These are phyloP conservation scores for Trichoderma sp. DNA, from an alignment of 2,329 filamentous ascomycete species.

Conservation along the genomic window DNA sequence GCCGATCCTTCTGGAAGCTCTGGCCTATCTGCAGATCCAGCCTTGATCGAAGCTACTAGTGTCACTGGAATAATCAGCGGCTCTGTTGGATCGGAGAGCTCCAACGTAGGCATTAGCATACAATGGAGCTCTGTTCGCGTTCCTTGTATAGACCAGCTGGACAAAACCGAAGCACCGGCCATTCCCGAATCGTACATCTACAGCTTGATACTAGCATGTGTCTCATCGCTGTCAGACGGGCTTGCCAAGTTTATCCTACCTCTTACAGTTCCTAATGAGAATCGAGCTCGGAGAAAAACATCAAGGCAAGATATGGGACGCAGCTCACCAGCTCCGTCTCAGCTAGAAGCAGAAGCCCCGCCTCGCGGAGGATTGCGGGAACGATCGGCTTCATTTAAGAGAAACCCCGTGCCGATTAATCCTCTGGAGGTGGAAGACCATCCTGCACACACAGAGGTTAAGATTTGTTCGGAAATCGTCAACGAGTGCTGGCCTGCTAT, in stretches of 20 bases:
- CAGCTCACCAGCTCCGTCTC: conserved; percentile 45
- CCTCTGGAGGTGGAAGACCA: conserved; percentile 76
- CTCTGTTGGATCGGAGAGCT: conserved; percentile 65
- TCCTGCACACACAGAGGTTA: conserved; percentile 68
- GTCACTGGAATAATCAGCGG: conserved; percentile 84
- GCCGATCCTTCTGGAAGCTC: conserved; percentile 56
- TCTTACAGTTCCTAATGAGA: conserved; percentile 78
- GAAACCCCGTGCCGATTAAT: conserved; percentile 79
- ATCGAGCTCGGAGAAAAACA: conserved; percentile 53
- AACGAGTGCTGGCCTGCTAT: conserved; percentile 95
- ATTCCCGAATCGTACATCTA: conserved; percentile 95
- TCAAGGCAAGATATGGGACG: conserved; percentile 47
- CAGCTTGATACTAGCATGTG: conserved; percentile 81
- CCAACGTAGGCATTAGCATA: conserved; percentile 76
- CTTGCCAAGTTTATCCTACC: conserved; percentile 92
- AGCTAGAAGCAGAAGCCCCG: conserved; percentile 40
- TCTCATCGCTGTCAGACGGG: conserved; percentile 87
- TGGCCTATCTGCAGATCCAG: conserved; percentile 70
- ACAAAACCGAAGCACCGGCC: conserved; percentile 81
- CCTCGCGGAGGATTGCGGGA: conserved; percentile 48
- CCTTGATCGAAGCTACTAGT: conserved; percentile 85
- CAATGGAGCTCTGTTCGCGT: conserved; percentile 89
- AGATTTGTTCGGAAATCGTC: conserved; percentile 77
- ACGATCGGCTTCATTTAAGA: conserved; percentile 68
- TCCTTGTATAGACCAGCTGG: conserved; percentile 89